These are phyloP conservation scores for Xylaria telfairii DNA, from an alignment of 495 filamentous ascomycete species.

Conservation along the genomic window DNA sequence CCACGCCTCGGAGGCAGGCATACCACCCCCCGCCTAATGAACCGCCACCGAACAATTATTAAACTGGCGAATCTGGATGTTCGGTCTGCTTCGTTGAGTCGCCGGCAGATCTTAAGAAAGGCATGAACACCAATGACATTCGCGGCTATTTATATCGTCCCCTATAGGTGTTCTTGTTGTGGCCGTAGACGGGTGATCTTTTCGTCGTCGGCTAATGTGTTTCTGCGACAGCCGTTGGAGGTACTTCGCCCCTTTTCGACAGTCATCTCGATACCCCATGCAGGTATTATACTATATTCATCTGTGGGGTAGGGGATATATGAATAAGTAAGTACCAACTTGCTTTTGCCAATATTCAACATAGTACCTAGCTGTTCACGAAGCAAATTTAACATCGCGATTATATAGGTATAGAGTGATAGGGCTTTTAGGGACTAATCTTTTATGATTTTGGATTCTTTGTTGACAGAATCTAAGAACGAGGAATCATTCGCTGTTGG, in stretches of 20 bases:
- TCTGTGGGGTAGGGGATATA: neutral
- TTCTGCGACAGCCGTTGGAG: conserved; percentile 11
- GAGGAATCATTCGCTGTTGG: neutral
- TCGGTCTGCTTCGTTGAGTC: conserved; percentile 27
- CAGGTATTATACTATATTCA: neutral
- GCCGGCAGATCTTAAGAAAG: conserved; percentile 42
- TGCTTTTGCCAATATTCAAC: neutral
- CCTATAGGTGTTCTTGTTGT: conserved; percentile 24
- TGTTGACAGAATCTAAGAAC: too few relatives aligned
- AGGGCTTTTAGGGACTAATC: neutral
- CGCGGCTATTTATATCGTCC: conserved; percentile 36
- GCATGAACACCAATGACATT: conserved; percentile 32
- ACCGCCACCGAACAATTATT: conserved; percentile 19
- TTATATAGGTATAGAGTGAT: neutral
- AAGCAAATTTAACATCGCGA: neutral
- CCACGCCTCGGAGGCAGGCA: conserved; percentile 37
- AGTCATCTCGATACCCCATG: neutral
- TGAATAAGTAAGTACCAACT: neutral
- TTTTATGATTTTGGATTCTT: neutral
- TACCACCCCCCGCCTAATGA: conserved; percentile 32
- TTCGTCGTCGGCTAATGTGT: conserved; percentile 41
- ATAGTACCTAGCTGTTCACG: neutral
- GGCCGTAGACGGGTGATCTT: conserved; percentile 15
- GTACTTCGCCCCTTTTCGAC: neutral
- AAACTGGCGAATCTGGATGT: conserved; percentile 27